Base-by-base conservation (phyloP, 768 basidiomycete genomes). In the Auriscalpium microsporum region DNA sequence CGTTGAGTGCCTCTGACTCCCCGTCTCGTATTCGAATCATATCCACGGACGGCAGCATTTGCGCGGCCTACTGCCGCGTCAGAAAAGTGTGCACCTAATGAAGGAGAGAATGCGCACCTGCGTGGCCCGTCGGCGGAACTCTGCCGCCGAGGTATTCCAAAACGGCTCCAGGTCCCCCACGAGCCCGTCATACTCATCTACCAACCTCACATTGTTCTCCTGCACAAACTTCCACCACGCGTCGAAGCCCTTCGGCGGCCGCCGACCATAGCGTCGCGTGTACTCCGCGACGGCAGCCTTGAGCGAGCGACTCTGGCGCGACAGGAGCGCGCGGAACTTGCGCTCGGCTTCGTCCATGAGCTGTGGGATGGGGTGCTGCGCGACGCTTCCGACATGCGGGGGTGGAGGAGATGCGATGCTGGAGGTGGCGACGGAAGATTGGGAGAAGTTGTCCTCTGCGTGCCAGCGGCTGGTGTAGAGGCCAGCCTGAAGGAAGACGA, bases 191-290 rank as follows among this genome's bases (percentile, higher is more conserved):
- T 92, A 97, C 67, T 98, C 95, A 68, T 98, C 95, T 5, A 88
- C 75, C 71, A 98, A 81, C 62, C 83, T 80, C 48, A 90, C 84
- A 7, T 79, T 71, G 68, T 91, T 79, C 55, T 81, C 74, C 67
- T 78, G 72, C 13, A 86, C 88, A 68, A 92, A 97, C 46, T 70
- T 66, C 80, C 84, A 95, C 95, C 95, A 97, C 33, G 78, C 72
- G 65, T 93, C 94, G 60, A 98, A 99, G 1, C 94, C 95, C 45
- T 78, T 81, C 0, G 96, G 95, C 5, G 96, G 96, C 37, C 81
- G 71, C 38, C 88, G 80, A 10, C 74, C 73, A 69, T 95, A 94
- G 56, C 94, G 77, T 54, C 78, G 72, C 60, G 73, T 81, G 71
- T 99, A 99, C 68, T 95, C 92, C 9, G 69, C 68, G 0, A 91